These are phyloP conservation scores for Naumovozyma baii DNA, from an alignment of 805 yeast species.

Conservation along the genomic window DNA sequence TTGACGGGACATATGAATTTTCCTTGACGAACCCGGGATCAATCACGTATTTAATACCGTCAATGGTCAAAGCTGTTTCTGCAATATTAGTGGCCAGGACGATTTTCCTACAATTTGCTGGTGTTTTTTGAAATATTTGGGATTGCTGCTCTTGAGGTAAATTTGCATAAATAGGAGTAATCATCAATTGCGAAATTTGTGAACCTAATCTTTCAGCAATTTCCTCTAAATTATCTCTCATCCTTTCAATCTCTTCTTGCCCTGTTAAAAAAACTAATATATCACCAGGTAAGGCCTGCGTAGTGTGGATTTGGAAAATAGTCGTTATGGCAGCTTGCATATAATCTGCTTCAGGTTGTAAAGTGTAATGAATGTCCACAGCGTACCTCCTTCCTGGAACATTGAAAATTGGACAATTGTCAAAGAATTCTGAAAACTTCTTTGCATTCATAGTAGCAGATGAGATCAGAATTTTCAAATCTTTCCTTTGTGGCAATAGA, in stretches of 20 bases:
- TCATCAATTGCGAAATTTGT: constrained; percentile 49
- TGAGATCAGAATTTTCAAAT: constrained; percentile 67
- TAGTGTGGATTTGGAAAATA: constrained; percentile 72
- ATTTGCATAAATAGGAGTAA: constrained; percentile 87
- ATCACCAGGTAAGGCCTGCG: constrained; percentile 59
- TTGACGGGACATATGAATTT: constrained; percentile 75
- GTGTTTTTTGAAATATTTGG: constrained; percentile 80
- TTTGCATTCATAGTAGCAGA: constrained; percentile 93
- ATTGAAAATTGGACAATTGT: constrained; percentile 73
- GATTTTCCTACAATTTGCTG: constrained; percentile 67
- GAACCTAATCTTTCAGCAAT: constrained; percentile 54
- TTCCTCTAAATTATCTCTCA: constrained; percentile 63
- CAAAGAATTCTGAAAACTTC: constrained; percentile 73
- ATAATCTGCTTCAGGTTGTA: constrained; percentile 84
- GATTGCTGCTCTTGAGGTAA: constrained; percentile 78
- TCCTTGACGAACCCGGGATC: constrained; percentile 95
- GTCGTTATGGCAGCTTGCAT: constrained; percentile 83
- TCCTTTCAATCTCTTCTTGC: constrained; percentile 86
- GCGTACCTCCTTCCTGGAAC: constrained; percentile 94
- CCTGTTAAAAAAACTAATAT: constrained; percentile 88
- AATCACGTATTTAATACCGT: constrained; percentile 88
- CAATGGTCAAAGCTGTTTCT: constrained; percentile 91
- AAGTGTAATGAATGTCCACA: constrained; percentile 74
- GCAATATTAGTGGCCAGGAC: constrained; percentile 95
- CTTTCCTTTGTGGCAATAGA: constrained; percentile 50